Evolutionary conservation across 2,329 filamentous ascomycete genomes (phyloP).

Genomic region (Diaporthe sp.): DNA sequence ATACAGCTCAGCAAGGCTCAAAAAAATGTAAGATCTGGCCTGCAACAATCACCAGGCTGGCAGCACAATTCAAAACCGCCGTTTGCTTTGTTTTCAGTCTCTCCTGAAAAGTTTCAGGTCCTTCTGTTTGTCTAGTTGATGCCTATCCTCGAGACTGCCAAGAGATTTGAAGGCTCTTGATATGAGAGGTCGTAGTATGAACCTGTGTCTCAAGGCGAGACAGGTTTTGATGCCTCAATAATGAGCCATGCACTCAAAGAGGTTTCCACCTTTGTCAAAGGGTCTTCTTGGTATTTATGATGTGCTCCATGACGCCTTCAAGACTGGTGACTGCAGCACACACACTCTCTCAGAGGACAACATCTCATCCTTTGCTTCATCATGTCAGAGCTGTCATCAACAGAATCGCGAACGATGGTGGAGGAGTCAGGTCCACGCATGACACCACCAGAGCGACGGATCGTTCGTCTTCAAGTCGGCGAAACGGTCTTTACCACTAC

Average conservation of each 20-base stretch:
- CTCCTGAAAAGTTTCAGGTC: neutral
- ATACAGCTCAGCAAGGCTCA: neutral
- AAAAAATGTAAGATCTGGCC: neutral
- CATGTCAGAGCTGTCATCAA: neutral
- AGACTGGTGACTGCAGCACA: neutral
- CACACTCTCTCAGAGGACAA: neutral
- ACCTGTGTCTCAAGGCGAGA: neutral
- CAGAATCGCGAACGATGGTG: neutral
- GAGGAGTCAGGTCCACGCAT: no score
- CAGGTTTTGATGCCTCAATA: neutral
- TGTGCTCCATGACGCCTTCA: neutral
- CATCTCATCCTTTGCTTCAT: neutral
- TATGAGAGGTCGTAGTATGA: neutral
- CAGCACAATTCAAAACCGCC: no score
- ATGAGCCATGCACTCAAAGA: neutral
- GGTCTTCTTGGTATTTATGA: neutral
- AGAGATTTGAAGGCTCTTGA: neutral
- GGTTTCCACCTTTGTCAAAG: neutral
- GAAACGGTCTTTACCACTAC: neutral
- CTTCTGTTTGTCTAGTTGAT: neutral
- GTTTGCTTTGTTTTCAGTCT: neutral
- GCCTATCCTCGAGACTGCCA: neutral
- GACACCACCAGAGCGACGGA: neutral
- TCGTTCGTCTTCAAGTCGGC: neutral
- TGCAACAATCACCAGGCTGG: neutral